Percentiles rank a stretch among this genome's conserved stretches.
Conservation (phyloP, 2,329 filamentous ascomycete species). For the Fusarium burgessii region DNA sequence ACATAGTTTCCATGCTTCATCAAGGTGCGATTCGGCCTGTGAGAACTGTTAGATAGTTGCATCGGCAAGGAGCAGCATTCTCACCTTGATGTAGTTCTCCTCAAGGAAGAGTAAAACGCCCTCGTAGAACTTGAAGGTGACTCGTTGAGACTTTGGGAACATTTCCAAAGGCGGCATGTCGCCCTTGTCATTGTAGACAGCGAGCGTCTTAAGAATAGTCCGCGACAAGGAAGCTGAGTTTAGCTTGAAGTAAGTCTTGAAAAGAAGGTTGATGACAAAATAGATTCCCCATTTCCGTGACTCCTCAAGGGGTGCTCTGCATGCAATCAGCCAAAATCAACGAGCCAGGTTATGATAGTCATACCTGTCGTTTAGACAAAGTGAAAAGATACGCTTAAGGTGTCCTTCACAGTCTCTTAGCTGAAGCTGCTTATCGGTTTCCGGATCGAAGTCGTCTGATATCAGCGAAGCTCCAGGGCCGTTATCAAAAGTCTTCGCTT, state of each 20-base stretch:
- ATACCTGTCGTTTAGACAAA: constrained; percentile 91
- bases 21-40: constrained; percentile 83
- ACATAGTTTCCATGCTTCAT: constrained; percentile 85
- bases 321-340: constrained; percentile 6
- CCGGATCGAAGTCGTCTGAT: constrained; percentile 84
- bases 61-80: constrained; percentile 10
- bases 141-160: constrained; percentile 90
- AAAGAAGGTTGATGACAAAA: constrained; percentile 91
- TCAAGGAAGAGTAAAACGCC: constrained; percentile 95
- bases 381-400: constrained; percentile 90
- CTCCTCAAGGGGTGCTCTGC: constrained; percentile 79
- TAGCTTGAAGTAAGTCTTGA: constrained; percentile 98
- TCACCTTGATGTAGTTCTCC: constrained; percentile 86
- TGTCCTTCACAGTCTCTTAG: constrained; percentile 91
- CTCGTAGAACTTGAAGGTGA: constrained; percentile 96
- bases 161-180: constrained; percentile 84
- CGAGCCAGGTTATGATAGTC: neutral
- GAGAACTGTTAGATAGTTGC: constrained; percentile 6
- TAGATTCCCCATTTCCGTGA: constrained; percentile 99
- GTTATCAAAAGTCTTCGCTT: constrained; percentile 52
- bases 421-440: constrained; percentile 82
- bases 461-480: constrained; percentile 62
- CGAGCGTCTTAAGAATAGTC: constrained; percentile 86
- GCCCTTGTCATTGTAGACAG: constrained; percentile 74
- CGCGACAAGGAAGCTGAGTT: constrained; percentile 91